These are phyloP conservation scores for Colletotrichum salicis DNA, from an alignment of 2,329 filamentous ascomycete species.

Conservation along the genomic window DNA sequence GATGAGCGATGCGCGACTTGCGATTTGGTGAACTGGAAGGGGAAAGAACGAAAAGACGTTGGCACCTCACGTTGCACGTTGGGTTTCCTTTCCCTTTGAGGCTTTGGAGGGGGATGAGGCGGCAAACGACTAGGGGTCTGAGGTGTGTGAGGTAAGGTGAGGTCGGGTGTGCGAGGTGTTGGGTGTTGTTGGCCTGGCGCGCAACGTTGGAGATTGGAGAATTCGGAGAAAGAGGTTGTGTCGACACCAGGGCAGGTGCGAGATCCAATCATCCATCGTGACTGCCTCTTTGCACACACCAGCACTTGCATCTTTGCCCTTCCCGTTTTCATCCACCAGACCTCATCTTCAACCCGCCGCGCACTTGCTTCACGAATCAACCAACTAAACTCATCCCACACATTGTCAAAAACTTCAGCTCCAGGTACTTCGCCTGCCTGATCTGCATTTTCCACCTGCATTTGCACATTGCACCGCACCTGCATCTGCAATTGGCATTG, in stretches of 20 bases:
- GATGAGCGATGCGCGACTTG: neutral
- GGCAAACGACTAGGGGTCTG: neutral
- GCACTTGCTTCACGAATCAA: no score
- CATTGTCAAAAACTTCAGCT: neutral
- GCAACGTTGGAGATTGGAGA: neutral
- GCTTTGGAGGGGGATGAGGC: neutral
- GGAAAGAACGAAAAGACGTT: neutral
- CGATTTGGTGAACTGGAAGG: neutral
- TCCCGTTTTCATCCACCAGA: neutral
- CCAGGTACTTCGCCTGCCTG: neutral
- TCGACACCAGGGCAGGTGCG: neutral
- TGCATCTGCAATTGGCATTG: neutral
- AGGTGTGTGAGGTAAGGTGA: neutral
- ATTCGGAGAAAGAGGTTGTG: neutral
- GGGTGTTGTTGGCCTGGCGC: no score
- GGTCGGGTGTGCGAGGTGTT: neutral
- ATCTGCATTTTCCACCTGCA: constrained; percentile 6
- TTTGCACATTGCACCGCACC: neutral
- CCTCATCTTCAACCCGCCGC: no score
- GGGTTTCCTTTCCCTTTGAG: no score
- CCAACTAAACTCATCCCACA: no score
- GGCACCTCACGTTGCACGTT: no score
- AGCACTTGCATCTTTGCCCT: neutral
- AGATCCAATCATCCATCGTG: neutral
- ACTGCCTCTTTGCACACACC: neutral